Conservation (phyloP, 2,329 filamentous ascomycete genomes). For the Alternaria brassicae region DNA sequence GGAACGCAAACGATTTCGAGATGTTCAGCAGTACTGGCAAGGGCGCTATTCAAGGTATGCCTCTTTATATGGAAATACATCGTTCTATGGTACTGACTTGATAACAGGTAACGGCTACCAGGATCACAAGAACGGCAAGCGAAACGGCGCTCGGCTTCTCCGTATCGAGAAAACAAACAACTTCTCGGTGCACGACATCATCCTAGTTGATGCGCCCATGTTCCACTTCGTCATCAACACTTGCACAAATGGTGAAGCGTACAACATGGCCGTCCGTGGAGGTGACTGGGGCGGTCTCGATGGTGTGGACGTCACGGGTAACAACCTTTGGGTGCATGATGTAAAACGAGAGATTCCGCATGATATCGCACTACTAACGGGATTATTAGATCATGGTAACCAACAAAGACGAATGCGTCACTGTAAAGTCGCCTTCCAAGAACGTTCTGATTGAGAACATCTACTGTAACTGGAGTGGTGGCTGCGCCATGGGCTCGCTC, state of each 20-base stretch:
- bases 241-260: slow-evolving; percentile 61
- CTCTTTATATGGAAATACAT: not conserved
- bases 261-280: slow-evolving; percentile 64
- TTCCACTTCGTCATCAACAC: slow-evolving; percentile 62
- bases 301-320: slow-evolving; percentile 63
- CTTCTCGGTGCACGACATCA: slow-evolving; percentile 60
- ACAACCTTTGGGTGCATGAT: slow-evolving; percentile 66
- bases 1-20: slow-evolving; percentile 61
- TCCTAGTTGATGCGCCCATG: slow-evolving; percentile 58
- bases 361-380: not conserved
- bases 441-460: slow-evolving; percentile 66
- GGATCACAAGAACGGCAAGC: slow-evolving; percentile 54
- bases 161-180: slow-evolving; percentile 55
- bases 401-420: slow-evolving; percentile 69
- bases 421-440: slow-evolving; percentile 58
- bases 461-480: slow-evolving; percentile 69
- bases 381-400: slow-evolving; percentile 59
- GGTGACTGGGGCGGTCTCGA: slow-evolving; percentile 62
- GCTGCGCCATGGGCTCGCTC: slow-evolving; percentile 65
- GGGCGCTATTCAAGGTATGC: slow-evolving; percentile 59
- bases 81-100: not conserved
- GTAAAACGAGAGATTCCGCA: slow-evolving; percentile 19
- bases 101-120: slow-evolving; percentile 56
- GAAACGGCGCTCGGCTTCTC: slow-evolving; percentile 55
- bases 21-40: slow-evolving; percentile 61